A percentile compares a stretch with the other conserved stretches of the same genome.
phyloP scores from a whole-genome alignment of 805 yeast species.

The Ogataea saltuana region DNA sequence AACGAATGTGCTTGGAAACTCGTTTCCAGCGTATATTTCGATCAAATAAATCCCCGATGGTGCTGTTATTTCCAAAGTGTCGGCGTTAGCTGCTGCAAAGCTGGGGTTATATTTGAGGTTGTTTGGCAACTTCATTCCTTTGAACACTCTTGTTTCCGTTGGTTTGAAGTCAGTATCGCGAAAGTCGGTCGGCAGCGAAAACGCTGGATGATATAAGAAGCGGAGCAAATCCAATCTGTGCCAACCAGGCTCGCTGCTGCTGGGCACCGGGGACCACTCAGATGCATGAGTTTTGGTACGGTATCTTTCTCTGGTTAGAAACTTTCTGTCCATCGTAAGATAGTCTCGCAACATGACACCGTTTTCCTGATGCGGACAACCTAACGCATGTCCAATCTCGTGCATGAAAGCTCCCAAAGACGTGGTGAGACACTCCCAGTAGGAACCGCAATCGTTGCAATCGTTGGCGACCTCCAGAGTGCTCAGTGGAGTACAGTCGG shows the following conservation, averaged over 20 bases:
- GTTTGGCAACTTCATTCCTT: conserved; percentile 35
- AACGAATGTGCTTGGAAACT: conserved; percentile 54
- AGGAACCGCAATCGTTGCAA: conserved; percentile 75
- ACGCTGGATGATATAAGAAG: conserved; percentile 79
- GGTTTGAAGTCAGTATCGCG: conserved; percentile 44
- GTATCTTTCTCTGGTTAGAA: conserved; percentile 66
- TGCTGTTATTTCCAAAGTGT: conserved; percentile 49
- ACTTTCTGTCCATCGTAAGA: conserved; percentile 75
- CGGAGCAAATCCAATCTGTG: conserved; percentile 76
- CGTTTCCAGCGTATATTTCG: conserved; percentile 69
- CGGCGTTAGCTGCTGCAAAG: conserved; percentile 47
- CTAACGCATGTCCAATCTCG: conserved; percentile 88
- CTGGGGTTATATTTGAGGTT: conserved; percentile 44
- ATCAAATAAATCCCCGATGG: conserved; percentile 71
- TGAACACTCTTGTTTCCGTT: conserved; percentile 26
- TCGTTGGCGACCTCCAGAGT: conserved; percentile 86
- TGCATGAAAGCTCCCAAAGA: conserved; percentile 95
- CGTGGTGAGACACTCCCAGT: conserved; percentile 87
- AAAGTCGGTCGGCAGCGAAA: conserved; percentile 66
- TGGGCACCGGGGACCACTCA: conserved; percentile 51
- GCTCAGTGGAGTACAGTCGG: conserved; percentile 68
- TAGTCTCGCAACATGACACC: conserved; percentile 94
- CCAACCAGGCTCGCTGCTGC: conserved; percentile 82
- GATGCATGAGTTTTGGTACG: conserved; percentile 52
- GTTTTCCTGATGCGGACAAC: conserved; percentile 87